These are phyloP conservation scores for Euphorbia lathyris DNA, from an alignment of 345 rosid genomes.

Conservation along the genomic window DNA sequence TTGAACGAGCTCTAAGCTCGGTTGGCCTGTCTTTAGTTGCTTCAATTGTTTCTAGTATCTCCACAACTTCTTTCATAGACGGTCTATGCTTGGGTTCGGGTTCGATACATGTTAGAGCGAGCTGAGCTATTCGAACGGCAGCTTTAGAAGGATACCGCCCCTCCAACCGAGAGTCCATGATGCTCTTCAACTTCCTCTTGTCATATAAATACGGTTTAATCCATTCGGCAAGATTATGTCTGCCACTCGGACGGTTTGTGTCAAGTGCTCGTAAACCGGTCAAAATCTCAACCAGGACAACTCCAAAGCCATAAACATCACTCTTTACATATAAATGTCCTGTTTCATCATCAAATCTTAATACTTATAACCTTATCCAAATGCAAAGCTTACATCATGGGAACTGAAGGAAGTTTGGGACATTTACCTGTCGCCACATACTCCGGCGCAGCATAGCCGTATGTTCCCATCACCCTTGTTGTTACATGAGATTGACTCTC, in stretches of 20 bases:
- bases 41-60: conserved; percentile 52
- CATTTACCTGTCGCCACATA: conserved; percentile 85
- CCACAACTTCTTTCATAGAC: conserved; percentile 80
- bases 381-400: neutral
- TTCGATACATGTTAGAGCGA: conserved; percentile 67
- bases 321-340: conserved; percentile 97
- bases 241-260: conserved; percentile 64
- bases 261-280: conserved; percentile 85
- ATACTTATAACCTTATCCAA: neutral
- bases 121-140: conserved; percentile 60
- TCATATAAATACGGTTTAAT: conserved; percentile 70
- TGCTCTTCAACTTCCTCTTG: conserved; percentile 59
- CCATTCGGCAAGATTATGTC: conserved; percentile 74
- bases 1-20: conserved; percentile 49
- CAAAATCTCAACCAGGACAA: conserved; percentile 81
- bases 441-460: conserved; percentile 97
- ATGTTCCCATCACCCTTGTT: conserved; percentile 91
- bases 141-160: conserved; percentile 80
- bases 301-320: conserved; percentile 91
- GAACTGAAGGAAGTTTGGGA: conserved; percentile 8
- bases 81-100: conserved; percentile 74
- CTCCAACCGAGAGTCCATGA: conserved; percentile 70
- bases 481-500: conserved; percentile 94
- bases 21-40: conserved; percentile 45
- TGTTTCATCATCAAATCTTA: conserved; percentile 30